Base-by-base conservation (phyloP, 257 asterid species). In the Capsicum pubescens region DNA sequence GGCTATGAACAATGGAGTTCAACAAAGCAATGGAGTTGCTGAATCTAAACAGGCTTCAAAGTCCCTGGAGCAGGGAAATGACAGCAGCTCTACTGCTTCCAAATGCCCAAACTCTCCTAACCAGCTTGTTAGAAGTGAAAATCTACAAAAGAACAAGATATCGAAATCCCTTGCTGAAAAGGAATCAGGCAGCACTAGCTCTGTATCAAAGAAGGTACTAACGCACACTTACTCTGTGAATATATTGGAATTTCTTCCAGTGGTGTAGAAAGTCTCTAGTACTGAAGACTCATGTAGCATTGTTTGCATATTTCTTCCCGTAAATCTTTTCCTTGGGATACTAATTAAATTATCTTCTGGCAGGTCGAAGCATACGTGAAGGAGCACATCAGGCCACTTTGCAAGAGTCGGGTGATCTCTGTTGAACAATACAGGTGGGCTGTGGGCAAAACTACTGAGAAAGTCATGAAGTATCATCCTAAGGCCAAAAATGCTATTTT, bases 321-420 rank as follows among this genome's bases (percentile, higher is more conserved):
- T 63, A 26, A 26, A 15, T 50, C 64, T 54, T 54, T 14, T 9
- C 58, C 13, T 46, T 46, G 39, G 5, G 57, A 48, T 32, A 0
- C 82, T 77, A 14, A 77, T 14, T 54, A 77, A 54, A 54, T 15
- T 35, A 54, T 54, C n/a, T 35, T 77, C 48, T 26, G 19, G 13
- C 88, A 97, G 99, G 99, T 97, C 80, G 98, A 97, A 88, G 95
- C 95, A 71, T 97, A 93, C 83, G 92, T 97, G 85, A 97, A 97
- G 89, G 98, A 97, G 93, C 99, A 97, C 84, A 85, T 97, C 81
- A 90, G 99, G 74, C 98, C 98, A 58, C 91, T 97, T 54, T 97
- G 98, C 94, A 94, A 95, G 90, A 97, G 98, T 11, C 93, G 98
- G 14, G 99, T 97, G 87, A 97, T 97, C 85, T 91, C 98, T 26